Base-by-base conservation (phyloP, 768 basidiomycete genomes). In the Tylopilus vinaceipallidus region DNA sequence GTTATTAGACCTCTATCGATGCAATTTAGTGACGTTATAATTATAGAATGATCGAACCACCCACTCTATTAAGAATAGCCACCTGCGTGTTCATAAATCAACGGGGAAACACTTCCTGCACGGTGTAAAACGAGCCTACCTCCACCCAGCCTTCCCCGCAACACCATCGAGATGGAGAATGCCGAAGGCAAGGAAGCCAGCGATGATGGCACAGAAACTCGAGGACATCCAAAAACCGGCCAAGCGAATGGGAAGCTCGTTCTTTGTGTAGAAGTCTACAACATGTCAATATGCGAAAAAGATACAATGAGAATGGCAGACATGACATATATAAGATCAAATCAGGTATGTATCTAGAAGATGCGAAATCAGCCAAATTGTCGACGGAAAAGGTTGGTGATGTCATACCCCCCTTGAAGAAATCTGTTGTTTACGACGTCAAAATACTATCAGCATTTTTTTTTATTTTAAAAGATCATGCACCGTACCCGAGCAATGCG, bases 161-260 rank as follows among this genome's bases (percentile, higher is more conserved):
- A n/a, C n/a, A n/a, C n/a, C n/a, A n/a, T n/a, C n/a, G n/a, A n/a
- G n/a, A n/a, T n/a, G n/a, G n/a, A n/a, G n/a, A n/a, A n/a, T n/a
- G n/a, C n/a, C n/a, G n/a, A n/a, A n/a, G n/a, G n/a, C n/a, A n/a
- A n/a, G n/a, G 63, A 90, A 87, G 3, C 80, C 78, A 43, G 78
- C 74, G 17, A 81, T 53, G 43, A 88, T 80, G 37, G 76, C 65
- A 4, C 78, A 71, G 2, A 76, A 46, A 45, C 84, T 81, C 61
- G 78, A 78, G 5, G 81, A 80, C 24, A 79, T 72, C 84, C 83
- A 88, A 72, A 87, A 86, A 56, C 75, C 80, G 1, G 82, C 58
- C 82, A n/a, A n/a, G n/a, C n/a, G n/a, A n/a, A n/a, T n/a, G n/a
- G n/a, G n/a, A n/a, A n/a, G n/a, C n/a, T n/a, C 80, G 20, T 65